These are phyloP conservation scores for Lachancea mirantina DNA, from an alignment of 805 yeast species.

Conservation along the genomic window DNA sequence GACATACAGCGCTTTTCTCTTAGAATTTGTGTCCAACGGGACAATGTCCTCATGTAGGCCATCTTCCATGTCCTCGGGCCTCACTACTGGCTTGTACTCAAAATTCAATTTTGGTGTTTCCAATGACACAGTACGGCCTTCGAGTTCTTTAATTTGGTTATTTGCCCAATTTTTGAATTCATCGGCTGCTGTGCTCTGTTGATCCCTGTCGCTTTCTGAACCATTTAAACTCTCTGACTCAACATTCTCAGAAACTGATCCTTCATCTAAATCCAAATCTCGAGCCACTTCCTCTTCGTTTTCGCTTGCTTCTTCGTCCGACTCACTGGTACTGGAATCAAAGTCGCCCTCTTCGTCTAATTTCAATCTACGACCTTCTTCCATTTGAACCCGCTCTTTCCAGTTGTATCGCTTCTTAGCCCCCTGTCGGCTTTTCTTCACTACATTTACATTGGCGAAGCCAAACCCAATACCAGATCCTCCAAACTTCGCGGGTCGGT, in stretches of 20 bases:
- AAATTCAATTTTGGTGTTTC: constrained; percentile 44
- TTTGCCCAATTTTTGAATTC: constrained; percentile 89
- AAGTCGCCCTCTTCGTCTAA: constrained; percentile 60
- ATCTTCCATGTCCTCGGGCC: constrained; percentile 66
- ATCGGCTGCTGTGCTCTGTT: constrained; percentile 38
- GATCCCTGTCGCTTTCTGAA: constrained; percentile 27
- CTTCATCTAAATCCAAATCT: constrained; percentile 26
- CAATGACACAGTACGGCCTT: constrained; percentile 50
- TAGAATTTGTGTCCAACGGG: constrained; percentile 44
- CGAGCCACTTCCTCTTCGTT: constrained; percentile 19
- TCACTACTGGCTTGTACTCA: constrained; percentile 47
- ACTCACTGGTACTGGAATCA: constrained; percentile 24
- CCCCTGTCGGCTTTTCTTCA: constrained; percentile 29
- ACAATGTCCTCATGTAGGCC: constrained; percentile 59
- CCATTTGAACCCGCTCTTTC: constrained; percentile 50
- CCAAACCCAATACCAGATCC: constrained; percentile 68
- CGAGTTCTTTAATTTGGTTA: constrained; percentile 54
- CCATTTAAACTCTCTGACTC: constrained; percentile 32
- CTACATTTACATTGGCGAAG: constrained; percentile 48
- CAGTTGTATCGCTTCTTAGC: constrained; percentile 62
- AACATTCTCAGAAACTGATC: constrained; percentile 28
- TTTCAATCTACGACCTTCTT: constrained; percentile 38
- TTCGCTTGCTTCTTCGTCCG: not conserved
- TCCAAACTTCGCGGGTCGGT: constrained; percentile 55
- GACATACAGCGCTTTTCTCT: constrained; percentile 60